Evolutionary conservation across 2,329 filamentous ascomycete species (phyloP), one percentile per base, ranked within the genome.

Genomic region (Hortaea werneckii): DNA sequence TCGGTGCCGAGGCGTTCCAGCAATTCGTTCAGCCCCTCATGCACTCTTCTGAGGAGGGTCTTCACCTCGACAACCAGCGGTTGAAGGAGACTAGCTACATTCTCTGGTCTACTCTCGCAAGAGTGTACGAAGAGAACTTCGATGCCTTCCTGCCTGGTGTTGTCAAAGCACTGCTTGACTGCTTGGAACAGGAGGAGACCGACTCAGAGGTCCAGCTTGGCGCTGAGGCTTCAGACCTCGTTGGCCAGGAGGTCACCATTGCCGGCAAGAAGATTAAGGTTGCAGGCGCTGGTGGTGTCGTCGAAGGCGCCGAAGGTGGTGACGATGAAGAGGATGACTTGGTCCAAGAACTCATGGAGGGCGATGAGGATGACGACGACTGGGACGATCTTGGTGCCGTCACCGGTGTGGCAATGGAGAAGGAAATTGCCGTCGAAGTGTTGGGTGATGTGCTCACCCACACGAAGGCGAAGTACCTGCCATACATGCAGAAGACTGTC

Each of bases 21-120:
- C 86, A 85, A 10, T 96, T 90, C 62, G 89, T 96, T 32, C 76
- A 85, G 61, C 87, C 87, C 37, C 75, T 96, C 48, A 95, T 98
- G 85, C 77, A 83, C 59, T 84, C 90, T 10, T 95, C 87, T 55
- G 89, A 95, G 68, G 89, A 95, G 67, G 89, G 85, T 45, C 76
- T 96, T 2, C 75, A 84, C 57, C 80, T 98, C 2, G 89, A 87
- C 57, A 89, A 95, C 69, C 85, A 89, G 37, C 80, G 89, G 47
- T 80, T 96, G 43, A 86, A 88, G 67, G 92, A 98, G 73, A 95
- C 88, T 51, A 95, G 87, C 64, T 98, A 95, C 70, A 94, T 96
- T 51, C 77, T 98, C 45, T 98, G 92, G 90, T 88, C 87, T 54
- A 87, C 86, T 37, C 81, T 98, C 63, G 85, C 90, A 51, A 94